Conservation (phyloP, 1,139 yeast genomes). For the Arxiozyma slooffiae region DNA sequence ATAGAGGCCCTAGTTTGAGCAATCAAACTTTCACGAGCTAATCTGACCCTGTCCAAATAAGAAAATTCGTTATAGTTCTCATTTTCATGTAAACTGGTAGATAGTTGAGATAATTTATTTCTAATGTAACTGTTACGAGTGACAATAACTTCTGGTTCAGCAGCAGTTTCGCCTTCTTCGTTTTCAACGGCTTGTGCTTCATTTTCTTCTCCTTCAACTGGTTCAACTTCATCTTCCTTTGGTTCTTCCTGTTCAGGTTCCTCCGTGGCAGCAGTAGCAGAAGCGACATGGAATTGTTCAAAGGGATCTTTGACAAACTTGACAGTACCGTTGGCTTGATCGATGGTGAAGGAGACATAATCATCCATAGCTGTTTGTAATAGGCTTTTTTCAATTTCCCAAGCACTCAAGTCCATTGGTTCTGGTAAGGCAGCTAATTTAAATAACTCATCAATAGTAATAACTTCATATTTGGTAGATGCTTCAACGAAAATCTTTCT, state of each 20-base stretch:
- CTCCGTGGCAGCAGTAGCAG: conserved; percentile 38
- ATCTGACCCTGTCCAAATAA: conserved; percentile 27
- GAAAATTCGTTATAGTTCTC: conserved; percentile 22
- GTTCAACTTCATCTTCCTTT: conserved; percentile 58
- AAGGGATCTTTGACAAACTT: conserved; percentile 74
- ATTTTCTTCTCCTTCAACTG: conserved; percentile 44
- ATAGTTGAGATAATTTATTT: conserved; percentile 24
- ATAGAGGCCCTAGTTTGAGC: conserved; percentile 25
- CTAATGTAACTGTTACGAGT: conserved; percentile 63
- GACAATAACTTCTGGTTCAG: conserved; percentile 49
- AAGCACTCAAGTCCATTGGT: conserved; percentile 48
- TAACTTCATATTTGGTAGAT: conserved; percentile 75
- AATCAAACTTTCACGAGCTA: conserved; percentile 31
- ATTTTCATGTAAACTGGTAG: conserved; percentile 22
- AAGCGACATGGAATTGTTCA: conserved; percentile 42
- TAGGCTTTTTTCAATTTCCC: conserved; percentile 74
- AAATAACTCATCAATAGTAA: conserved; percentile 71
- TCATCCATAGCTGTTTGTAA: conserved; percentile 81
- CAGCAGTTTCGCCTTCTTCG: conserved; percentile 15
- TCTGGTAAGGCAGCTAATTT: conserved; percentile 67
- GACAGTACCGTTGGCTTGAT: conserved; percentile 73
- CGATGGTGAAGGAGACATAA: conserved; percentile 64
- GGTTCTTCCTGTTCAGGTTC: conserved; percentile 38
- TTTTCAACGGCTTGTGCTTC: conserved; percentile 30
- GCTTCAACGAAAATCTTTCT: conserved; percentile 81